phyloP scores from a whole-genome alignment of 768 basidiomycete species.

The Infundibulicybe gibba region DNA sequence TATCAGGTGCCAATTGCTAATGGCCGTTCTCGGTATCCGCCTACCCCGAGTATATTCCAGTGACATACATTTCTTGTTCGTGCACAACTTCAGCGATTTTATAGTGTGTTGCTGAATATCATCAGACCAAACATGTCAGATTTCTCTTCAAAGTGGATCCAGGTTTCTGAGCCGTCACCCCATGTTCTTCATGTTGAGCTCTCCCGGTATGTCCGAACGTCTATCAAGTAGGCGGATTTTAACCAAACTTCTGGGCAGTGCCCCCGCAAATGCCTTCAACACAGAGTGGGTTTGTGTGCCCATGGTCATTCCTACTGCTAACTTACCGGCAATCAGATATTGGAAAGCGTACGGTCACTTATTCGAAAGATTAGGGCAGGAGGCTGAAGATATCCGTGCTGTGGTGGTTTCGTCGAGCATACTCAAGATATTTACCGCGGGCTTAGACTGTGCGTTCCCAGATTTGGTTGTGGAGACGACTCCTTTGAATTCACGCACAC shows the following conservation, averaged over 20 bases:
- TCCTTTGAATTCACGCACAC: too few relatives aligned
- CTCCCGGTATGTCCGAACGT: conserved; percentile 27
- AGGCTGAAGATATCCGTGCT: conserved; percentile 51
- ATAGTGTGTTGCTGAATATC: too few relatives aligned
- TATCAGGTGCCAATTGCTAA: too few relatives aligned
- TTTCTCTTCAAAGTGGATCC: conserved; percentile 38
- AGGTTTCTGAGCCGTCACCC: conserved; percentile 41
- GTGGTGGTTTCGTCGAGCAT: conserved; percentile 70
- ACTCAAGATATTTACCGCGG: conserved; percentile 78
- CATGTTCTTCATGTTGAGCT: conserved; percentile 45
- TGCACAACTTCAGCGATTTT: too few relatives aligned
- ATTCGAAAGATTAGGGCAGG: conserved; percentile 53
- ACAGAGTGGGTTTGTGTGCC: conserved; percentile 29
- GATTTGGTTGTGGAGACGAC: too few relatives aligned
- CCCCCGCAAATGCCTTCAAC: conserved; percentile 67
- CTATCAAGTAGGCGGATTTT: neutral
- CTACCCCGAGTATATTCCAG: too few relatives aligned
- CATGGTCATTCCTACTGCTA: neutral
- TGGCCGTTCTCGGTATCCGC: too few relatives aligned
- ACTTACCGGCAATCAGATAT: conserved; percentile 40
- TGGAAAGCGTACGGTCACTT: conserved; percentile 67
- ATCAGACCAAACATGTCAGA: neutral
- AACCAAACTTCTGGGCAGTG: conserved; percentile 25
- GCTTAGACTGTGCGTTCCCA: conserved; percentile 62
- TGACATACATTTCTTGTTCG: too few relatives aligned